Base-by-base conservation (phyloP, 2,329 filamentous ascomycete genomes). In the Cercospora sp. region DNA sequence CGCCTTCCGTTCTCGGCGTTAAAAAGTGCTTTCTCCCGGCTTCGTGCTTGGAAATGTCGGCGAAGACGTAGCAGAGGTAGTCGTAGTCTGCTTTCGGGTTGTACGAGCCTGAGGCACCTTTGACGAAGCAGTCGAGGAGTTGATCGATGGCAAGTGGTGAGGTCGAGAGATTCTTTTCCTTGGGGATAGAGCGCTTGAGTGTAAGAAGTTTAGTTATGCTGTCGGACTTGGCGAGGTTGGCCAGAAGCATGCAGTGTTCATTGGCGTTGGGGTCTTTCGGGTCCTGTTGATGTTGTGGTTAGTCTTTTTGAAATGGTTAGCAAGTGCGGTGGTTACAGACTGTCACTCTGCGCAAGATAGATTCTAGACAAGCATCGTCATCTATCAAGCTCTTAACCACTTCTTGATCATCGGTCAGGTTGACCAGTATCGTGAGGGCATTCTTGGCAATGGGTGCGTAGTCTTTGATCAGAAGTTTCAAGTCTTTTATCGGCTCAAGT, bases 81-180 rank as follows among this genome's bases (percentile, higher is more conserved):
- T 99, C 93, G 79, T 89, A 98, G 80, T 94, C 87, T 68, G 93
- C 93, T 28, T 90, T 79, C 76, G 91, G 90, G 84, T 98, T 98
- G 80, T 95, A 93, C 9, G 85, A 84, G 26, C 91, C 91, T 69
- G 91, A 89, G 23, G 92, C 89, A 20, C 94, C 94, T 82, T 95
- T 96, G 77, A 98, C 95, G 77, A 99, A 99, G 74, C 96, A 90
- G 79, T 98, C 95, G 79, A 99, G 88, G 31, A 99, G 83, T 80
- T 98, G 95, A 79, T 97, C 93, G 74, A 98, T 87, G 4, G 92
- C 89, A 67, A 87, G 84, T 39, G 89, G 86, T 48, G 92, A 91
- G 1, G 88, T 90, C 5, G 87, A 89, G 6, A 97, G 86, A n/a
- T 85, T 84, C 65, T 51, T 51, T 7, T 51, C 45, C 45, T 89